Base-by-base conservation (phyloP, 257 asterid genomes). In the Gentiana dahurica region DNA sequence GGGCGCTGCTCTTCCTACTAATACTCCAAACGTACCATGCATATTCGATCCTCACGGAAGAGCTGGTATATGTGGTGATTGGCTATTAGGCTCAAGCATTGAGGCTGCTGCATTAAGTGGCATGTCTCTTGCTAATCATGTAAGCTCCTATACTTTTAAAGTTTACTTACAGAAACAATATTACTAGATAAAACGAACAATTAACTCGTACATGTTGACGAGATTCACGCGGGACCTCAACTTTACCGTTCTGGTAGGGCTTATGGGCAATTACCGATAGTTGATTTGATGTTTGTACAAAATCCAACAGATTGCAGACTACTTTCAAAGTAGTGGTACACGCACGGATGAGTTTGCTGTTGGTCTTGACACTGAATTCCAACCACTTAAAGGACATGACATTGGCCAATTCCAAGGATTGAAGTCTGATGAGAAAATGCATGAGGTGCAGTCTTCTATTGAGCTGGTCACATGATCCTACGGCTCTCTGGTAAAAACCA, bases 1-100 rank as follows among this genome's bases (percentile, higher is more conserved):
- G 98, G 98, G 96, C 67, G 96, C 98, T 49, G 98, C 98, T 67
- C 96, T 91, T 62, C 98, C 98, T 12, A 84, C 86, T 4, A 91
- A 87, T 68, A 74, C 92, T 34, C 96, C 98, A 8, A 78, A 79
- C 49, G 54, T 83, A 44, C 94, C 96, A 3, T 91, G 94, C 85
- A 82, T 91, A 68, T 91, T 91, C 60, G 98, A 91, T 78, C 89
- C 98, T 53, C 81, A 34, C 58, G 98, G 98, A 75, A 79, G 98
- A 68, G 92, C 96, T 53, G 98, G 98, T 70, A 82, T 91, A 54
- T 91, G 98, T 53, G 98, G 98, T 64, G 98, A 91, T 73, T 91
- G 96, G 98, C 79, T 91, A 55, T 61, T 82, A 62, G 98, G 98
- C 24, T 91, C 96, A 58, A 91, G 87, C 71, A 58, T 91, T 70